Evolutionary conservation across 192 early-diverging fungal species (phyloP).

Genomic region (Rhizoclosmatium globosum): DNA sequence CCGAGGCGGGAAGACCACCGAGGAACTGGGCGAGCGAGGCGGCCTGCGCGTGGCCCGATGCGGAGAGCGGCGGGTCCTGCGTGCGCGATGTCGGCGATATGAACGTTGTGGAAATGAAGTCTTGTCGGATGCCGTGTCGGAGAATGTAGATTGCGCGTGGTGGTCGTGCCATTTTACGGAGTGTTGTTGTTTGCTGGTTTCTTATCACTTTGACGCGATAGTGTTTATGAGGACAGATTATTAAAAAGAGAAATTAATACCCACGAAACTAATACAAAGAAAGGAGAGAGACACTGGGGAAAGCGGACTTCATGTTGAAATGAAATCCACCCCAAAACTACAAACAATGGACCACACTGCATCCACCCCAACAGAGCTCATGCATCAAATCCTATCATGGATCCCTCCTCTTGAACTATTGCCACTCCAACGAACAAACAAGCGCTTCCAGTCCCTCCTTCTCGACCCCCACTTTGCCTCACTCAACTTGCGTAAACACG

Average conservation of each 20-base stretch:
- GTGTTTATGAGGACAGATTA: not conserved
- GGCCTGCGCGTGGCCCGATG: conserved; percentile 7
- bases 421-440: not conserved
- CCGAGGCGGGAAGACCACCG: not conserved
- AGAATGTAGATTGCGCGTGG: too few species aligned
- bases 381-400: not conserved
- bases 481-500: not conserved
- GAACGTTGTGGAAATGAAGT: too few species aligned
- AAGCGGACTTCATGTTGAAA: conserved; percentile 78
- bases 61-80: conserved; percentile 21
- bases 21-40: too few species aligned
- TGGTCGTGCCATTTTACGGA: too few species aligned
- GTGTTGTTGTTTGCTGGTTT: not conserved
- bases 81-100: not conserved
- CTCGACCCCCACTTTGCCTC: not conserved
- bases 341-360: conserved; percentile 60
- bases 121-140: too few species aligned
- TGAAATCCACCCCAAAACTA: conserved; percentile 77
- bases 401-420: not conserved
- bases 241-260: too few species aligned
- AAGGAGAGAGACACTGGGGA: conserved; percentile 59
- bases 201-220: too few species aligned
- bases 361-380: not conserved
- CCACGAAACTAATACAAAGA: too few species aligned
- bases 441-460: not conserved